A percentile compares a stretch with the other conserved stretches of the same genome.
These are phyloP conservation scores for Amoeboaphelidium protococcarum DNA, from an alignment of 371 early-diverging fungal species.

Conservation along the genomic window DNA sequence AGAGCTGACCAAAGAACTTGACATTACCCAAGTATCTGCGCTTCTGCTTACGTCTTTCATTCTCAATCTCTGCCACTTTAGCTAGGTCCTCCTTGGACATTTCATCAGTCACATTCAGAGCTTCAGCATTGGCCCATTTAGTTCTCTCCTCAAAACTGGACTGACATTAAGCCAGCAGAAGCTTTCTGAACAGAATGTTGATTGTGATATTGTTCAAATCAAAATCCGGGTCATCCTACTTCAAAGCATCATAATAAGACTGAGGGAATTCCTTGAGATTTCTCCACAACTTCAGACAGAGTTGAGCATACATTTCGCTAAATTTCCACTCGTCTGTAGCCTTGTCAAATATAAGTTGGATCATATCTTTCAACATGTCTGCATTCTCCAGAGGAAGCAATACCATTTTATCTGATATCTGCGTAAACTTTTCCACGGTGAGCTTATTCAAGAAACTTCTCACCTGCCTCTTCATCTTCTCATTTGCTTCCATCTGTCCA, in stretches of 20 bases:
- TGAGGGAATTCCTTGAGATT: slow-evolving; percentile 12
- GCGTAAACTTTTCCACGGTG: slow-evolving; percentile 73
- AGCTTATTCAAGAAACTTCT: slow-evolving; percentile 77
- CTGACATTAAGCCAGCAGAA: not conserved
- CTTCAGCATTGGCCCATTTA: slow-evolving; percentile 14
- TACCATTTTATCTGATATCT: slow-evolving; percentile 50
- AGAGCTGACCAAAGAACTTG: slow-evolving; percentile 79
- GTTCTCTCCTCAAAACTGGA: not conserved
- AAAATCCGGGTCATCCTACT: too few relatives aligned
- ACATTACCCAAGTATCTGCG: slow-evolving; percentile 78
- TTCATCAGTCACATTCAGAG: not conserved
- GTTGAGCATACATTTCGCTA: slow-evolving; percentile 58
- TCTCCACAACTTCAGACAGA: slow-evolving; percentile 31
- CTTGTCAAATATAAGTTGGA: slow-evolving; percentile 67
- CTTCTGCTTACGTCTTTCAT: slow-evolving; percentile 64
- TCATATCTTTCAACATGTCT: slow-evolving; percentile 38
- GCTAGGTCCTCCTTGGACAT: slow-evolving; percentile 6
- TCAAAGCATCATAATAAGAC: too few relatives aligned
- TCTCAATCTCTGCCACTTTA: slow-evolving; percentile 38
- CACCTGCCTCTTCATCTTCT: slow-evolving; percentile 33
- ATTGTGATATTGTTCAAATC: not conserved
- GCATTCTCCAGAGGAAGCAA: slow-evolving; percentile 34
- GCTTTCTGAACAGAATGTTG: not conserved
- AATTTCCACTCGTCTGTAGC: slow-evolving; percentile 78
- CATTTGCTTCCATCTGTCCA: not conserved